phyloP scores from a whole-genome alignment of 2,329 filamentous ascomycete genomes.

The Paecilomyces dactylethromorphus region DNA sequence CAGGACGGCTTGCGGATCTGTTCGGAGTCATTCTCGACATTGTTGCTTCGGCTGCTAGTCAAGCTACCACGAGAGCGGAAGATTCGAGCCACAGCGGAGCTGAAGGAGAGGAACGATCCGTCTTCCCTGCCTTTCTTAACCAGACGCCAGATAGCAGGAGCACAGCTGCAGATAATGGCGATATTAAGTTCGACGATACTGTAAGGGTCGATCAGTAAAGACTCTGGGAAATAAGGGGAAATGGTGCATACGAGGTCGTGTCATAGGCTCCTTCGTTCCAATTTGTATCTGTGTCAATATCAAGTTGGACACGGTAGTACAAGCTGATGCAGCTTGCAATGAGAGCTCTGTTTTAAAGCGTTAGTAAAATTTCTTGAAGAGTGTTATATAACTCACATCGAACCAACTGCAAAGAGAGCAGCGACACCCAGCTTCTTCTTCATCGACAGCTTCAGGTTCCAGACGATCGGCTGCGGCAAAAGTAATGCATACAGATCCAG shows the following conservation, averaged over 20 bases:
- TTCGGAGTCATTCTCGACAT: not conserved
- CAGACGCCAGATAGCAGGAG: not conserved
- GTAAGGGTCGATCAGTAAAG: not conserved
- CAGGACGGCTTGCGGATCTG: not conserved
- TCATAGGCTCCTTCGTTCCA: not conserved
- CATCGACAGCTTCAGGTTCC: not conserved
- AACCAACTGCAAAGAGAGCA: not conserved
- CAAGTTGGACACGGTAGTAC: not conserved
- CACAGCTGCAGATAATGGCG: not conserved
- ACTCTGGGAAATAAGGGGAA: not conserved
- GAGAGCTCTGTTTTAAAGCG: not conserved
- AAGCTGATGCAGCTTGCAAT: not conserved
- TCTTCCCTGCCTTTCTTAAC: not conserved
- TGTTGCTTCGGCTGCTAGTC: not conserved
- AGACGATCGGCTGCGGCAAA: not conserved
- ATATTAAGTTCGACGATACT: not conserved
- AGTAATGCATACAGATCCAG: not conserved
- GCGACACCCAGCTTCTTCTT: not conserved
- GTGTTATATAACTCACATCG: not conserved
- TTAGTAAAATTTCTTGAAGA: not conserved
- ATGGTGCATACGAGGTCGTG: not conserved
- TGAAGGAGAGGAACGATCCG: not conserved
- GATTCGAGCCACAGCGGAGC: not conserved
- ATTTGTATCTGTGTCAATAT: not conserved
- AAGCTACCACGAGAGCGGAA: not conserved